Evolutionary conservation across 306 rosid genomes (phyloP).

Genomic region (Vigna mungo): DNA sequence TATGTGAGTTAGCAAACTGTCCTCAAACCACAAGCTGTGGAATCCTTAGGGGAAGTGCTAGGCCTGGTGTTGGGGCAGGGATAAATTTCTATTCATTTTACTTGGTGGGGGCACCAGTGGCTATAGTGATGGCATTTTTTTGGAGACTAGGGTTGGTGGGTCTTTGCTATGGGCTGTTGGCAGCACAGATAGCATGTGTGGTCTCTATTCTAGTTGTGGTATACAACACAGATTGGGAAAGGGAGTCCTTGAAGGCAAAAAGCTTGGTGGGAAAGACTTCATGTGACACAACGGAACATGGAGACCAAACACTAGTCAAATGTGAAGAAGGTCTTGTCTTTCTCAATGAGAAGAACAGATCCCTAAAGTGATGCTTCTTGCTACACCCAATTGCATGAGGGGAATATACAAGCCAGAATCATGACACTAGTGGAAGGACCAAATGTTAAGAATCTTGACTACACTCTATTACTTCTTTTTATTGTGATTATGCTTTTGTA

Average conservation of each 20-base stretch:
- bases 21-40: slow-evolving; percentile 81
- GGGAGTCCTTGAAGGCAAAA: slow-evolving; percentile 62
- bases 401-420: not conserved
- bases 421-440: not conserved
- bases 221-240: slow-evolving; percentile 70
- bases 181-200: slow-evolving; percentile 71
- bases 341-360: slow-evolving; percentile 38
- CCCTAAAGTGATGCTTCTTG: slow-evolving; percentile 12
- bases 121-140: slow-evolving; percentile 57
- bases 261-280: slow-evolving; percentile 60
- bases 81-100: slow-evolving; percentile 69
- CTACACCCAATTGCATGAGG: slow-evolving; percentile 14
- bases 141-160: slow-evolving; percentile 67
- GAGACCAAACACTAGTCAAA: slow-evolving; percentile 38
- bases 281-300: slow-evolving; percentile 14
- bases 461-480: slow-evolving; percentile 15
- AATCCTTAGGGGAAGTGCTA: slow-evolving; percentile 72
- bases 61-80: slow-evolving; percentile 71
- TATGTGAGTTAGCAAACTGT: slow-evolving; percentile 71
- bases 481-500: slow-evolving; percentile 40
- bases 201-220: slow-evolving; percentile 60
- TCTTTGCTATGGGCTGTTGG: slow-evolving; percentile 69
- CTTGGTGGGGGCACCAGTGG: slow-evolving; percentile 77
- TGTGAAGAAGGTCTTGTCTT: slow-evolving; percentile 53
- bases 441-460: slow-evolving; percentile 18